Conservation (phyloP, 2,329 filamentous ascomycete genomes). For the Thelonectria olida region DNA sequence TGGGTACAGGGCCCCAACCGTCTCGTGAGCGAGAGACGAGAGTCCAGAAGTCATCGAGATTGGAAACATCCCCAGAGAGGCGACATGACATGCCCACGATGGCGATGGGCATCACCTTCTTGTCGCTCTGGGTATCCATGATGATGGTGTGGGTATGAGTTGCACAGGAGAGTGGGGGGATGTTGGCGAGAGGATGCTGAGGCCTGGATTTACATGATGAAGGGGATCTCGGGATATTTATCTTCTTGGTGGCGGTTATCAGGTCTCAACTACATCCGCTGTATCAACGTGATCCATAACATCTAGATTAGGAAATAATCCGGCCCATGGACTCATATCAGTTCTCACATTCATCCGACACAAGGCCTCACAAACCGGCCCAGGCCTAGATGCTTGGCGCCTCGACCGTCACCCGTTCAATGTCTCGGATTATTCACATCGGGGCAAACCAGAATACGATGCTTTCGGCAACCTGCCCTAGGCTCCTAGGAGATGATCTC, state of each 20-base stretch:
- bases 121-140: conserved; percentile 1
- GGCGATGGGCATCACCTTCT: conserved; percentile 47
- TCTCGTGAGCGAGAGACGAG: conserved; percentile 51
- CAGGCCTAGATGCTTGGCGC: not conserved
- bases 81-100: conserved; percentile 59
- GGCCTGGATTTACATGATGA: not conserved
- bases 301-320: not conserved
- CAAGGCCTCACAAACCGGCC: not conserved
- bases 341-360: not conserved
- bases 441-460: not conserved
- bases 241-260: not conserved
- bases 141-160: not conserved
- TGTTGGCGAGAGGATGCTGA: not conserved
- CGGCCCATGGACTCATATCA: not conserved
- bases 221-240: conserved; percentile 11
- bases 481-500: not conserved
- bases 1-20: conserved; percentile 53
- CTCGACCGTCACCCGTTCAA: not conserved
- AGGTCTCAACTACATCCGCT: not conserved
- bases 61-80: conserved; percentile 54
- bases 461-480: not conserved
- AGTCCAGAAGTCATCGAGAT: conserved; percentile 56
- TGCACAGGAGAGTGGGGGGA: not conserved
- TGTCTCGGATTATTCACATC: conserved; percentile 6
- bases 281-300: not conserved